A percentile compares a stretch with the other conserved stretches of the same genome.
Conservation (phyloP, 2,329 filamentous ascomycete genomes). For the Talaromyces sp. region DNA sequence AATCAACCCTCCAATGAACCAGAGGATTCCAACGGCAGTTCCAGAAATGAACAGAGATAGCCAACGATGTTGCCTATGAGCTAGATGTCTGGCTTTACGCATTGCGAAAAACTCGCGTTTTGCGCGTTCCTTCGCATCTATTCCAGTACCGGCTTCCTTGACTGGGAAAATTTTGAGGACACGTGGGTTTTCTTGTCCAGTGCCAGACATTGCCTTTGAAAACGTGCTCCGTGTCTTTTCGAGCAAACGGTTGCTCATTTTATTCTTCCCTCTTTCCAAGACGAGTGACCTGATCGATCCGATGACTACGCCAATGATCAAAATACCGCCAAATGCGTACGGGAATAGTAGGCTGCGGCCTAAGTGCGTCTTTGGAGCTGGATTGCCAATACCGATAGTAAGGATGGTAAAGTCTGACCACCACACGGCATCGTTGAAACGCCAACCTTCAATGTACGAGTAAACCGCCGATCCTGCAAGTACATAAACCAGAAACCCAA, state of each 20-base stretch:
- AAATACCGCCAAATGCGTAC: conserved; percentile 32
- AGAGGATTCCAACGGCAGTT: conserved; percentile 38
- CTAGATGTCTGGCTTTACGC: conserved; percentile 41
- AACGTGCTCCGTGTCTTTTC: conserved; percentile 31
- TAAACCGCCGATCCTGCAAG: conserved; percentile 37
- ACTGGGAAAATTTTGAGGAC: conserved; percentile 15
- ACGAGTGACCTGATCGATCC: conserved; percentile 34
- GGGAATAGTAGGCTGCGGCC: conserved; percentile 32
- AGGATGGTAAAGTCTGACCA: conserved; percentile 33
- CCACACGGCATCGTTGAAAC: conserved; percentile 32
- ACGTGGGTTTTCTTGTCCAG: conserved; percentile 12
- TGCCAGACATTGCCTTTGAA: conserved; percentile 21
- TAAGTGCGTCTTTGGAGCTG: conserved; percentile 28
- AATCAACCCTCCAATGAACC: conserved; percentile 38
- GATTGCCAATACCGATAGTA: conserved; percentile 33
- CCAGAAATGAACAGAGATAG: conserved; percentile 35
- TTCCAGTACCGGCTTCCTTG: not conserved
- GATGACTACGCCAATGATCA: conserved; percentile 32
- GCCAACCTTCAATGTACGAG: conserved; percentile 32
- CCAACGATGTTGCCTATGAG: conserved; percentile 40
- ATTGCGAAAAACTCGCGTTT: conserved; percentile 42
- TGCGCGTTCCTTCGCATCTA: conserved; percentile 22
- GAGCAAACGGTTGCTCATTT: conserved; percentile 30
- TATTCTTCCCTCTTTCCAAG: conserved; percentile 35
- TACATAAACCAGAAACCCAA: conserved; percentile 37